A percentile compares a stretch with the other conserved stretches of the same genome.
These are phyloP conservation scores for Podila verticillata DNA, from an alignment of 192 early-diverging fungal genomes.

Conservation along the genomic window DNA sequence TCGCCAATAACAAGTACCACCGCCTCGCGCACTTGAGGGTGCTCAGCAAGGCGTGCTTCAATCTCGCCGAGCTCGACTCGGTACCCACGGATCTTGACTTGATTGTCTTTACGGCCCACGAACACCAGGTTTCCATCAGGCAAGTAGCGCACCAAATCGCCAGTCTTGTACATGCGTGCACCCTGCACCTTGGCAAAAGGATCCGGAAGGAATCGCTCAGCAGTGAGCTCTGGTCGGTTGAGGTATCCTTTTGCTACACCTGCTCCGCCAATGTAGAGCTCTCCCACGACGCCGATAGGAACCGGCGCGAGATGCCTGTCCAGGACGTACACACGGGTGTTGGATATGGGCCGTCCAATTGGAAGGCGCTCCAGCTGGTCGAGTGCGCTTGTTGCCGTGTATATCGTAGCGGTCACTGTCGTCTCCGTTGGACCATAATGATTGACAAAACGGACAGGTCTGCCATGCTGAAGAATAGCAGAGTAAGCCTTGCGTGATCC, in stretches of 20 bases:
- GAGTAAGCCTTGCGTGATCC: background rate
- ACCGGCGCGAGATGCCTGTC: constrained; percentile 18
- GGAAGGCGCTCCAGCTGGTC: background rate
- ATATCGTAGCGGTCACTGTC: constrained; percentile 70
- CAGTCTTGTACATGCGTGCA: constrained; percentile 36
- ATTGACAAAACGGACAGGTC: background rate
- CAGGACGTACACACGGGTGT: constrained; percentile 34
- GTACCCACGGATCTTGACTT: constrained; percentile 52
- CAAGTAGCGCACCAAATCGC: constrained; percentile 32
- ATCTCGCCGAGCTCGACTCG: constrained; percentile 50
- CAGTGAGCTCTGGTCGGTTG: constrained; percentile 38
- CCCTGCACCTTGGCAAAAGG: constrained; percentile 20
- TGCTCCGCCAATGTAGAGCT: constrained; percentile 45
- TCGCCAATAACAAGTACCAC: constrained; percentile 24
- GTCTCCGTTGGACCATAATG: constrained; percentile 25
- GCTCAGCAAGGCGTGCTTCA: constrained; percentile 12
- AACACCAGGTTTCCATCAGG: constrained; percentile 35
- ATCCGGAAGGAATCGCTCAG: constrained; percentile 42
- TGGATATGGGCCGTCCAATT: constrained; percentile 22
- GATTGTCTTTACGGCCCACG: constrained; percentile 45
- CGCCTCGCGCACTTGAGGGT: constrained; percentile 15
- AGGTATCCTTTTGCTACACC: constrained; percentile 52
- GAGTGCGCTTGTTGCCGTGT: constrained; percentile 54
- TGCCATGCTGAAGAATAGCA: background rate
- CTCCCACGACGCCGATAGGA: constrained; percentile 42